Base-by-base conservation (phyloP, 225 moss, liverwort and hornwort genomes). In the Pseudoscleropodium purum region DNA sequence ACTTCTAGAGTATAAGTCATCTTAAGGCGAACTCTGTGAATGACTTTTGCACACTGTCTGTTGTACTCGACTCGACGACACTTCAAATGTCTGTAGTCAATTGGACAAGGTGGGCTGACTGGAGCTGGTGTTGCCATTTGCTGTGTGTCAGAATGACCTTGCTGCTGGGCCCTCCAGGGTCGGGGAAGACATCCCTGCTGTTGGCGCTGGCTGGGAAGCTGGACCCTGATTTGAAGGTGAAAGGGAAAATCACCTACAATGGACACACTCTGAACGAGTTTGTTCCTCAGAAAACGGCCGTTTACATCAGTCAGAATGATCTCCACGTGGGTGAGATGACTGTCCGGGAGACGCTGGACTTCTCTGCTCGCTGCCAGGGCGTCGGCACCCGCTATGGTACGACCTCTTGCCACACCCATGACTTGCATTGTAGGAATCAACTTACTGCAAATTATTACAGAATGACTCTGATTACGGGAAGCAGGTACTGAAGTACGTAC, bases 241-340 rank as follows among this genome's bases (percentile, higher is more conserved):
- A 62, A 30, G 98, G 98, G 5, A 93, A 91, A 33, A 60, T 98
- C 49, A 91, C 96, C 6, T 98, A 95, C 82, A 97, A 98, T 34
- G 98, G 98, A 15, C 85, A 96, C 47, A 90, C 85, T 26, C 88
- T 98, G 67, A 69, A 96, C 60, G 97, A 98, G 90, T 98, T 98
- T 64, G 95, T 97, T 74, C 96, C 98, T 9, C 97, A 96, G 79
- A 98, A 97, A 86, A 98, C 97, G 23, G 89, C 98, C 13, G 96
- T 95, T 18, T 98, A 98, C 41, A 95, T 98, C 68, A 96, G 97
- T 52, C 98, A 98, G 25, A 91, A 97, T 54, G 98, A 98, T 36
- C 89, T 98, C 15, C 98, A 97, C 36, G 93, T 94, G 27, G 97
- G 97, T 23, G 96, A 98, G 86, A 96, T 98, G 98, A 98, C 98